Percentiles rank a stretch among this genome's conserved stretches.
Evolutionary conservation across 2,329 filamentous ascomycete species (phyloP).

Genomic region (Fusarium zealandicum): DNA sequence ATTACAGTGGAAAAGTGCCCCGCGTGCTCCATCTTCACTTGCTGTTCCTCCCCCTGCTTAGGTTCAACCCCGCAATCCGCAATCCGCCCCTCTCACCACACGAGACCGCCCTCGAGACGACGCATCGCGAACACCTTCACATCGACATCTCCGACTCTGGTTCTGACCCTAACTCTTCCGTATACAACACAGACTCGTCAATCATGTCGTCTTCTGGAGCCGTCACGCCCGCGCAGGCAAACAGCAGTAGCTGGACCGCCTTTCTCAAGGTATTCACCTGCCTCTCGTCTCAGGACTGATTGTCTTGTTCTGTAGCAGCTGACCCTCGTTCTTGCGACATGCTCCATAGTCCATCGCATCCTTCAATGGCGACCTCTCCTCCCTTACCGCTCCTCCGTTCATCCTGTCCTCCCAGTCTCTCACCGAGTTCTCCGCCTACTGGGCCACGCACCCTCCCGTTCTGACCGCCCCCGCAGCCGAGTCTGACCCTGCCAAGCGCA

Average conservation of each 20-base stretch:
- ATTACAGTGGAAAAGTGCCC: constrained; percentile 17
- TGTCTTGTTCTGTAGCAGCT: constrained; percentile 9
- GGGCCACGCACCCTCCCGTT: constrained; percentile 78
- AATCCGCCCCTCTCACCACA: constrained; percentile 36
- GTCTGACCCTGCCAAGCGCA: constrained; percentile 79
- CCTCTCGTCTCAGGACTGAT: background rate
- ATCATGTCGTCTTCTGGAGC: constrained; percentile 45
- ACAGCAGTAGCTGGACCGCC: constrained; percentile 58
- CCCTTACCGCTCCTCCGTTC: constrained; percentile 81
- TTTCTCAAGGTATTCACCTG: constrained; percentile 57
- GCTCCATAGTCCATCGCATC: constrained; percentile 71
- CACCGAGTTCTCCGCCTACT: constrained; percentile 83
- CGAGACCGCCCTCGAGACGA: constrained; percentile 26
- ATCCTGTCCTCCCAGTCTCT: constrained; percentile 81
- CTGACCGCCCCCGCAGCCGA: constrained; percentile 85
- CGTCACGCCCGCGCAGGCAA: constrained; percentile 46
- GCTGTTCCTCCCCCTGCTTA: constrained; percentile 16
- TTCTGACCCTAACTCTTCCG: background rate
- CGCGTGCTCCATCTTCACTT: constrained; percentile 20
- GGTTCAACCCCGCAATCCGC: constrained; percentile 39
- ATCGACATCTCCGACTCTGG: constrained; percentile 3
- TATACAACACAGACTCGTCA: constrained; percentile 12
- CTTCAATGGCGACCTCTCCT: constrained; percentile 83
- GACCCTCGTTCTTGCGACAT: constrained; percentile 21
- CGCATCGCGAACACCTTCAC: constrained; percentile 18